A percentile compares a stretch with the other conserved stretches of the same genome.
These are phyloP conservation scores for Blakeslea trispora DNA, from an alignment of 371 early-diverging fungal species.

Conservation along the genomic window DNA sequence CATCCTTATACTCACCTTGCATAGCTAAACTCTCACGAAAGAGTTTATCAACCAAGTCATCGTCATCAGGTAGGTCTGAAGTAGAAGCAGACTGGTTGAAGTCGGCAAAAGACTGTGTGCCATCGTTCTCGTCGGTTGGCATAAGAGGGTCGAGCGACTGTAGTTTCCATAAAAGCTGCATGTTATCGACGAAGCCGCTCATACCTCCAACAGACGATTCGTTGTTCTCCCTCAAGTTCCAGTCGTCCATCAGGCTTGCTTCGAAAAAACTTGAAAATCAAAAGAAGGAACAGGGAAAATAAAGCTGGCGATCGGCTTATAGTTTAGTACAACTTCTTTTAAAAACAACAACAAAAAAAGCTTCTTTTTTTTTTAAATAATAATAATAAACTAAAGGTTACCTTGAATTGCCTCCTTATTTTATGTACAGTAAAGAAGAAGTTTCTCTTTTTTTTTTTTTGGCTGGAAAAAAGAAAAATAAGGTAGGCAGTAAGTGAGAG, in stretches of 20 bases:
- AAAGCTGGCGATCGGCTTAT: no score
- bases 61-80: constrained; percentile 35
- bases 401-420: no score
- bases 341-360: no score
- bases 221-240: constrained; percentile 29
- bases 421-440: no score
- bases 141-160: constrained; percentile 26
- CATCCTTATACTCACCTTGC: constrained; percentile 18
- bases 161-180: constrained; percentile 30
- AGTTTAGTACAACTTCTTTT: no score
- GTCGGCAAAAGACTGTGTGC: constrained; percentile 21
- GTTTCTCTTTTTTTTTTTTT: no score
- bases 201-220: constrained; percentile 28
- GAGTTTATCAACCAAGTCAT: constrained; percentile 39
- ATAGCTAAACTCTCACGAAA: constrained; percentile 38
- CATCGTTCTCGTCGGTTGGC: constrained; percentile 17
- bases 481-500: no score
- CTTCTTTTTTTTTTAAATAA: no score
- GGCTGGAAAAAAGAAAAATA: no score
- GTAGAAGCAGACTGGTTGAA: constrained; percentile 36
- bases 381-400: no score
- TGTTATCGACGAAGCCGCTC: constrained; percentile 28
- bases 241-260: constrained; percentile 24
- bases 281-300: no score
- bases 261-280: no score